These are phyloP conservation scores for Psophocarpus tetragonolobus DNA, from an alignment of 306 rosid species.

Conservation along the genomic window DNA sequence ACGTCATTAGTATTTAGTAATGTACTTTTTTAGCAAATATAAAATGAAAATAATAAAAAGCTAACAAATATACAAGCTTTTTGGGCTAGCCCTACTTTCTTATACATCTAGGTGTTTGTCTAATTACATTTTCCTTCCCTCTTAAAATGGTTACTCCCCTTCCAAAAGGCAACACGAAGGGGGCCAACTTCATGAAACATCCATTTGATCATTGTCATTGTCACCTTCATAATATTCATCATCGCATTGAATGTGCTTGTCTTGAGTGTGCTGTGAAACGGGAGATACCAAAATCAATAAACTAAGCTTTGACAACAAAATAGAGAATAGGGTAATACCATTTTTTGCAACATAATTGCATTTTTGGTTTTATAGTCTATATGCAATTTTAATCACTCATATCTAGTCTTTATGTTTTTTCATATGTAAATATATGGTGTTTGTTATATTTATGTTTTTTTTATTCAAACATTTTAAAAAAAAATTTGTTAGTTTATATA, in stretches of 20 bases:
- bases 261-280: constrained; percentile 79
- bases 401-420: no score
- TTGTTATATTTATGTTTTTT: neutral
- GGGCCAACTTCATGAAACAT: constrained; percentile 46
- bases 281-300: constrained; percentile 25
- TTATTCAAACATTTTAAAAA: neutral
- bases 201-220: constrained; percentile 88
- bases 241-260: constrained; percentile 89
- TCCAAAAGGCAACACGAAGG: neutral
- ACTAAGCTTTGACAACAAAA: neutral
- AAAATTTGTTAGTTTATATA: neutral
- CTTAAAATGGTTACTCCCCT: no score
- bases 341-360: neutral
- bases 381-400: no score
- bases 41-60: neutral
- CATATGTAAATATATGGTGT: no score
- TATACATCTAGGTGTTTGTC: neutral
- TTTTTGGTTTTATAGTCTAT: neutral
- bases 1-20: neutral
- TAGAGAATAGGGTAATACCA: neutral
- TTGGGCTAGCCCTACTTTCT: neutral
- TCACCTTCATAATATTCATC: constrained; percentile 93
- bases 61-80: neutral
- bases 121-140: no score
- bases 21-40: neutral